Evolutionary conservation across 768 basidiomycete species (phyloP).

Genomic region (Dacryopinax primogenitus): DNA sequence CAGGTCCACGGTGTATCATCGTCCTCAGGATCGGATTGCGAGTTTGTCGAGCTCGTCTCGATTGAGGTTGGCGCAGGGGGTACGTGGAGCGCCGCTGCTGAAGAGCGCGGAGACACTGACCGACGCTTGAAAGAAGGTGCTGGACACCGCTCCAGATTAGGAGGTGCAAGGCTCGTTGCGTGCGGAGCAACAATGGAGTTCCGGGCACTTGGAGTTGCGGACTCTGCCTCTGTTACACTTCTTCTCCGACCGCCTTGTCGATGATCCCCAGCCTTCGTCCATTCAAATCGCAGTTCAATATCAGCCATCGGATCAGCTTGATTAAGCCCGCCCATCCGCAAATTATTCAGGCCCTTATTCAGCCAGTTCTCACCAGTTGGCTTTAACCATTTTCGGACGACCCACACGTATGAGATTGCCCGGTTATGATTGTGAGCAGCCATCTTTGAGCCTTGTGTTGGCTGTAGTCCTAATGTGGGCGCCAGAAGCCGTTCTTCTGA

Average conservation of each 20-base stretch:
- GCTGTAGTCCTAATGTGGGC: background rate
- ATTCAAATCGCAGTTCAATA: background rate
- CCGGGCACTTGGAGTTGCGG: background rate
- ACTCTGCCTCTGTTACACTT: background rate
- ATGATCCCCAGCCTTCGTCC: background rate
- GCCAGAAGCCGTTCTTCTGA: background rate
- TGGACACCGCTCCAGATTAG: background rate
- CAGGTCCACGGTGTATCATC: constrained; percentile 2
- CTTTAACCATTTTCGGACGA: background rate
- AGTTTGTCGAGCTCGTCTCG: constrained; percentile 1
- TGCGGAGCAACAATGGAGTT: background rate
- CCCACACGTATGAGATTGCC: background rate
- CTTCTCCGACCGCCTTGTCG: background rate
- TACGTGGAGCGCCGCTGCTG: background rate
- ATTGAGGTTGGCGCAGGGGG: background rate
- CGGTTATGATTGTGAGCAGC: background rate
- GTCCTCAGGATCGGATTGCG: background rate
- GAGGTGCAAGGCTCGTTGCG: background rate
- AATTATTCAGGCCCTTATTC: background rate
- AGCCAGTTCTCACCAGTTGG: background rate
- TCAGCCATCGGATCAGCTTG: background rate
- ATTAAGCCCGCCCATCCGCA: background rate
- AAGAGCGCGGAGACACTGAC: background rate
- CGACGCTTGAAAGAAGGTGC: background rate
- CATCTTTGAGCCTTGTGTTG: constrained; percentile 1